Percentiles rank a stretch among this genome's conserved stretches.
Evolutionary conservation across 2,329 filamentous ascomycete species (phyloP).

Genomic region (Fusarium torreyae): DNA sequence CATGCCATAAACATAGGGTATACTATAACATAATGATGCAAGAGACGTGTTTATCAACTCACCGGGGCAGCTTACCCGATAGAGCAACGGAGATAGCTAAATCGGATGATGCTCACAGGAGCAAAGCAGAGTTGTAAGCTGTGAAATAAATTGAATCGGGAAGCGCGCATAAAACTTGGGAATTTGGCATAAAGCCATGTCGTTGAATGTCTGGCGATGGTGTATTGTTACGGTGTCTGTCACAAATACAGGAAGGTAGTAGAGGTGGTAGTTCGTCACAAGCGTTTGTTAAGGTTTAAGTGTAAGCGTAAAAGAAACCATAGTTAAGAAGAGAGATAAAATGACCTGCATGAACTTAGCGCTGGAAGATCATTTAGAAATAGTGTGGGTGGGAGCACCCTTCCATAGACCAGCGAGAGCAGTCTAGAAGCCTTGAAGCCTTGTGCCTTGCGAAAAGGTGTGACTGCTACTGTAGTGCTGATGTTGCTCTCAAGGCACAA

Average conservation of each 20-base stretch:
- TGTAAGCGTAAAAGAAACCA: background rate
- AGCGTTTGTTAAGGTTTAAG: background rate
- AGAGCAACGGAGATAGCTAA: background rate
- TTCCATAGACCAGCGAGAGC: background rate
- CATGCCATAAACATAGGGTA: background rate
- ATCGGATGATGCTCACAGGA: background rate
- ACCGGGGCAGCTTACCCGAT: background rate
- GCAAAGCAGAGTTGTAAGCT: background rate
- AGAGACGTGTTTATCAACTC: background rate
- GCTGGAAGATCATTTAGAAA: conserved; percentile 1
- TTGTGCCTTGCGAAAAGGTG: conserved; percentile 2
- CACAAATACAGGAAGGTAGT: conserved; percentile 23
- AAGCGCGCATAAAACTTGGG: background rate
- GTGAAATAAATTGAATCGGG: background rate
- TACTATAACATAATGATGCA: background rate
- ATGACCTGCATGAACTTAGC: conserved; percentile 5
- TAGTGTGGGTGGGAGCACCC: conserved; percentile 19
- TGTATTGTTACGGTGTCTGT: background rate
- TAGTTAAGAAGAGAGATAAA: background rate
- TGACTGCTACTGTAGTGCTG: background rate
- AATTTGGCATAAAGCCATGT: background rate
- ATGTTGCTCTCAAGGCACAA: background rate
- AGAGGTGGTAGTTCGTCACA: background rate
- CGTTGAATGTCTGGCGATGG: background rate
- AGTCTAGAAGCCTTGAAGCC: conserved; percentile 22